Evolutionary conservation across 179 eudicot species (phyloP).

Genomic region (Corrigiola litoralis): DNA sequence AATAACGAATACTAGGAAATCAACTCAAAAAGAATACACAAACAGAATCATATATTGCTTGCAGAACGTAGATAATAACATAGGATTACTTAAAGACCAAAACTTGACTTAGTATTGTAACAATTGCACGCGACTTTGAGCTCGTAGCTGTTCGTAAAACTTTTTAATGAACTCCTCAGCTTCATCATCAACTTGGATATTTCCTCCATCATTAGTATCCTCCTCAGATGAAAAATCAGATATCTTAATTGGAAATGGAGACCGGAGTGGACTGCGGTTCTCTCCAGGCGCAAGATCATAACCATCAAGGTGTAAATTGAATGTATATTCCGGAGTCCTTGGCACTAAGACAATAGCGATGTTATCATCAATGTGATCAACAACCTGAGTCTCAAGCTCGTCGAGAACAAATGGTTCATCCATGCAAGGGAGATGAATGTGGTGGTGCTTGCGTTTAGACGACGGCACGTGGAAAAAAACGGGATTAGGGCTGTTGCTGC

Average conservation of each 20-base stretch:
- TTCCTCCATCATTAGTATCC: slow-evolving; percentile 13
- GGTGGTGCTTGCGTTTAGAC: slow-evolving; percentile 10
- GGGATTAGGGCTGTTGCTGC: slow-evolving; percentile 27
- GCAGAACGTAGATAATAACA: background rate
- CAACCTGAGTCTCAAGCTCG: slow-evolving; percentile 14
- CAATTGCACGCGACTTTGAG: slow-evolving; percentile 32
- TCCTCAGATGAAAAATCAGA: slow-evolving; percentile 25
- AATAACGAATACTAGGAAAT: background rate
- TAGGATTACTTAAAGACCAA: no score
- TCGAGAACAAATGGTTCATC: slow-evolving; percentile 18
- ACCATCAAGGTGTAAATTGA: slow-evolving; percentile 23
- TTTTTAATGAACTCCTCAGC: slow-evolving; percentile 32
- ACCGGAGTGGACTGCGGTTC: slow-evolving; percentile 12
- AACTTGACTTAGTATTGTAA: slow-evolving; percentile 14
- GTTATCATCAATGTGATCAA: background rate
- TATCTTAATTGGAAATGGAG: slow-evolving; percentile 24
- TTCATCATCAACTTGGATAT: slow-evolving; percentile 30
- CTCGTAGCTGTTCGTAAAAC: slow-evolving; percentile 29
- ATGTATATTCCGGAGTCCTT: slow-evolving; percentile 26
- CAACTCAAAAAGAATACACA: slow-evolving; percentile 1
- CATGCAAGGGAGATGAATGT: slow-evolving; percentile 29
- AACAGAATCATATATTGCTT: background rate
- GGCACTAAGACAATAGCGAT: slow-evolving; percentile 22
- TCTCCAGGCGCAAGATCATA: slow-evolving; percentile 23
- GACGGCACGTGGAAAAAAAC: slow-evolving; percentile 24